Conservation (phyloP, 2,329 filamentous ascomycete species). For the Aquanectria penicillioides region DNA sequence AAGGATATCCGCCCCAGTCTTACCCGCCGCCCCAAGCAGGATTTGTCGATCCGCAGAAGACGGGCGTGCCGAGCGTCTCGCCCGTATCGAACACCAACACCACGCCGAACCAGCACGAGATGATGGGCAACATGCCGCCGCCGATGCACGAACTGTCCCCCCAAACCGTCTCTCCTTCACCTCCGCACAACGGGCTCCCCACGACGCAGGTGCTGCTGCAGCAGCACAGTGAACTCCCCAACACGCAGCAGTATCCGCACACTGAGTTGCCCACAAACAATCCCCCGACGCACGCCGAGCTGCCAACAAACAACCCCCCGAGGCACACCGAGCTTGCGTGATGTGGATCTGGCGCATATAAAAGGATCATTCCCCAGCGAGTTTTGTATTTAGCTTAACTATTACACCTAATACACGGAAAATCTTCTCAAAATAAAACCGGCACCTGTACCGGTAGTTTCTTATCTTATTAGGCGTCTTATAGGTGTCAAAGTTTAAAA, state of each 20-base stretch:
- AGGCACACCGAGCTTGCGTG: constrained; percentile 3
- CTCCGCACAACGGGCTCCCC: constrained; percentile 3
- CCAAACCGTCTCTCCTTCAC: no score
- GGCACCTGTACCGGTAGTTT: no score
- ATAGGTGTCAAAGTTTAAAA: no score
- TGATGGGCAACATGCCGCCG: constrained; percentile 4
- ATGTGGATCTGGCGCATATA: no score
- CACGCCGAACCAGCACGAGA: constrained; percentile 6
- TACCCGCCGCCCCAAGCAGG: neutral
- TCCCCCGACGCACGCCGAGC: constrained; percentile 2
- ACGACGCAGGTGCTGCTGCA: neutral
- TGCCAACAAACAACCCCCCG: neutral
- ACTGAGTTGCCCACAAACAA: neutral
- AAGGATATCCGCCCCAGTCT: neutral
- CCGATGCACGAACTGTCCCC: constrained; percentile 13
- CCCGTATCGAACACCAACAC: neutral
- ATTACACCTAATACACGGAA: no score
- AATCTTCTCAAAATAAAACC: no score
- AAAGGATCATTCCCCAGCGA: no score
- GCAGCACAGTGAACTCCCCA: constrained; percentile 3
- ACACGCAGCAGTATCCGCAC: neutral
- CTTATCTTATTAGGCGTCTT: no score
- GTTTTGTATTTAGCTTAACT: no score
- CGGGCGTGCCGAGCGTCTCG: neutral
- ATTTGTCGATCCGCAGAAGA: constrained; percentile 6